Conservation (phyloP, 139 green algal species). For the Micractinium conductrix region DNA sequence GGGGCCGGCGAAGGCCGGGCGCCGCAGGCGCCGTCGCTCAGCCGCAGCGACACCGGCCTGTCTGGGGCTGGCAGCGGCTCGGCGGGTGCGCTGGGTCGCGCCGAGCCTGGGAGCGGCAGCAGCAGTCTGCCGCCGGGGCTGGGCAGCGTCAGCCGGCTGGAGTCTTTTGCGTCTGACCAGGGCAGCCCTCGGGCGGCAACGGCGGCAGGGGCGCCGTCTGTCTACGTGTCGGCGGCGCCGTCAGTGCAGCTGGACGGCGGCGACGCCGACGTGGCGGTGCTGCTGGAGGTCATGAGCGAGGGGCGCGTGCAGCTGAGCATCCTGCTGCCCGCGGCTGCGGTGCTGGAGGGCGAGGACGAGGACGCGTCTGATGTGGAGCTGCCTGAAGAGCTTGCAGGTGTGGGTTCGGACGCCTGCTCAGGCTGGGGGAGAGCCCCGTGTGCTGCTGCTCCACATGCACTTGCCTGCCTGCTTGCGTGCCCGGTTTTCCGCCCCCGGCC, state of each 20-base stretch:
- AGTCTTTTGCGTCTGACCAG: neutral
- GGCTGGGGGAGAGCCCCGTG: too few species aligned
- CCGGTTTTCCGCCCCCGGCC: too few species aligned
- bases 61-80: neutral
- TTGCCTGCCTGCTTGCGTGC: neutral
- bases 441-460: neutral
- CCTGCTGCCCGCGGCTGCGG: conserved; percentile 13
- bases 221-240: conserved; percentile 10
- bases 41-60: neutral
- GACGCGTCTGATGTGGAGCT: conserved; percentile 6
- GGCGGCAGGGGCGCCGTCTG: neutral
- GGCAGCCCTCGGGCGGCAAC: neutral
- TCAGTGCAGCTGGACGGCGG: conserved; percentile 2
- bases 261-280: conserved; percentile 24
- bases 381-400: conserved; percentile 19
- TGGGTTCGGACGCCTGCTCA: neutral
- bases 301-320: conserved; percentile 14
- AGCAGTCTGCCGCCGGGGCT: neutral
- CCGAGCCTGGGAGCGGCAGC: neutral
- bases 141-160: neutral
- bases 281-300: neutral
- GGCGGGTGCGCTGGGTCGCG: neutral
- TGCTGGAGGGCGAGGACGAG: neutral
- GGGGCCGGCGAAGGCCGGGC: neutral
- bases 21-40: neutral